A percentile compares a stretch with the other conserved stretches of the same genome.
Conservation (phyloP, 768 basidiomycete species). For the Stropharia rugosoannulata region DNA sequence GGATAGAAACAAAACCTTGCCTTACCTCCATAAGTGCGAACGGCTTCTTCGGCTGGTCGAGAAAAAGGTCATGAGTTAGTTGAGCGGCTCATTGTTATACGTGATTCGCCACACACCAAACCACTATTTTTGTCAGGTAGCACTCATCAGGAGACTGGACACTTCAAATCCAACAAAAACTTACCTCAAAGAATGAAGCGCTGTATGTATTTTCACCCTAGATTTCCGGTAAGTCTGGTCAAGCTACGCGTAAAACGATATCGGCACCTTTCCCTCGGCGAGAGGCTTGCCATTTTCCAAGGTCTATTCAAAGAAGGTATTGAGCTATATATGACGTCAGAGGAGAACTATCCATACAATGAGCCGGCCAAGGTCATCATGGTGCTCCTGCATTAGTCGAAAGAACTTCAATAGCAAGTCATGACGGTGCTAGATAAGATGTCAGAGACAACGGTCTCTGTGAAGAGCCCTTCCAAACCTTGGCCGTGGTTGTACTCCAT, state of each 20-base stretch:
- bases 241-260: neutral
- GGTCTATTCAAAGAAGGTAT: constrained; percentile 48
- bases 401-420: constrained; percentile 82
- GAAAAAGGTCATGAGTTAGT: too few species aligned
- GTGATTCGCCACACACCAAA: constrained; percentile 52
- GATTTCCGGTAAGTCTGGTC: constrained; percentile 2
- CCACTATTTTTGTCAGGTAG: constrained; percentile 50
- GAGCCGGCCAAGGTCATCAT: constrained; percentile 84
- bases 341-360: constrained; percentile 55
- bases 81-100: too few species aligned
- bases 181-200: constrained; percentile 79
- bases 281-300: constrained; percentile 96
- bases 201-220: constrained; percentile 85
- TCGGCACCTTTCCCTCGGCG: constrained; percentile 69
- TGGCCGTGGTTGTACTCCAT: constrained; percentile 88
- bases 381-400: constrained; percentile 75
- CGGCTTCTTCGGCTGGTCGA: constrained; percentile 80
- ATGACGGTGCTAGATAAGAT: constrained; percentile 60
- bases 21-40: constrained; percentile 85
- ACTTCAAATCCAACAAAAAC: constrained; percentile 12
- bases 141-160: neutral
- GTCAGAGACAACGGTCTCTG: neutral
- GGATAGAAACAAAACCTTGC: constrained; percentile 11
- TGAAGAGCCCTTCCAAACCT: constrained; percentile 42
- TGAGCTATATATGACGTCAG: constrained; percentile 9